Percentiles rank a stretch among this genome's conserved stretches.
phyloP scores from a whole-genome alignment of 129 eudicot species.

The Lactuca saligna region DNA sequence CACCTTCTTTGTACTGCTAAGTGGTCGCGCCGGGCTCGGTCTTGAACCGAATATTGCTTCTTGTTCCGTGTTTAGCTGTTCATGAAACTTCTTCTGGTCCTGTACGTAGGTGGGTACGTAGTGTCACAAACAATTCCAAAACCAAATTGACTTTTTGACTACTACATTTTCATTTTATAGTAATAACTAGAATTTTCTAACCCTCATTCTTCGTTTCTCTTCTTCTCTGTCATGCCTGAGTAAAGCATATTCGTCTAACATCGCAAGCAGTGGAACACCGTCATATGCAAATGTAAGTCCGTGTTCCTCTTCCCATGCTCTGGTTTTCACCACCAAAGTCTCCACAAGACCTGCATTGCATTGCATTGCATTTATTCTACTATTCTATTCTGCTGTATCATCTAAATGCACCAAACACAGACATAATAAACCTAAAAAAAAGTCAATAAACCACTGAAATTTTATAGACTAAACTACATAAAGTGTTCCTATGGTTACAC shows the following conservation, averaged over 20 bases:
- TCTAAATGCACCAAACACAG: too few relatives aligned
- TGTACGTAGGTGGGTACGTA: slow-evolving; percentile 8
- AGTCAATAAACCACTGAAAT: not conserved
- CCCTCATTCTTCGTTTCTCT: slow-evolving; percentile 91
- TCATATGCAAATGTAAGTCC: slow-evolving; percentile 81
- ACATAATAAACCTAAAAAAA: not conserved
- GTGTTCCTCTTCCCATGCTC: slow-evolving; percentile 90
- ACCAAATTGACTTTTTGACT: not conserved
- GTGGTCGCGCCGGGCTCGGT: slow-evolving; percentile 86
- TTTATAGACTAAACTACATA: too few relatives aligned
- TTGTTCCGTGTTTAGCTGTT: slow-evolving; percentile 67
- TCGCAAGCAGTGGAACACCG: slow-evolving; percentile 97
- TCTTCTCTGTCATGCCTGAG: slow-evolving; percentile 98
- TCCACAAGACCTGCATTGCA: slow-evolving; percentile 85
- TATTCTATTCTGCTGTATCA: too few relatives aligned
- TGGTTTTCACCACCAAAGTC: slow-evolving; percentile 78
- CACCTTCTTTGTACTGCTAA: slow-evolving; percentile 59
- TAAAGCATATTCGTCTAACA: slow-evolving; percentile 87
- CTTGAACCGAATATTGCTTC: slow-evolving; percentile 64
- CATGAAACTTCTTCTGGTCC: slow-evolving; percentile 95
- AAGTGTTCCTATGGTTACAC: too few relatives aligned
- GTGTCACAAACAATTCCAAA: slow-evolving; percentile 1
- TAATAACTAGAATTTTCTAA: slow-evolving; percentile 29
- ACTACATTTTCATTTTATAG: too few relatives aligned
- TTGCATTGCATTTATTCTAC: too few relatives aligned